phyloP scores from a whole-genome alignment of 495 filamentous ascomycete species.

The Patellaria atrata region DNA sequence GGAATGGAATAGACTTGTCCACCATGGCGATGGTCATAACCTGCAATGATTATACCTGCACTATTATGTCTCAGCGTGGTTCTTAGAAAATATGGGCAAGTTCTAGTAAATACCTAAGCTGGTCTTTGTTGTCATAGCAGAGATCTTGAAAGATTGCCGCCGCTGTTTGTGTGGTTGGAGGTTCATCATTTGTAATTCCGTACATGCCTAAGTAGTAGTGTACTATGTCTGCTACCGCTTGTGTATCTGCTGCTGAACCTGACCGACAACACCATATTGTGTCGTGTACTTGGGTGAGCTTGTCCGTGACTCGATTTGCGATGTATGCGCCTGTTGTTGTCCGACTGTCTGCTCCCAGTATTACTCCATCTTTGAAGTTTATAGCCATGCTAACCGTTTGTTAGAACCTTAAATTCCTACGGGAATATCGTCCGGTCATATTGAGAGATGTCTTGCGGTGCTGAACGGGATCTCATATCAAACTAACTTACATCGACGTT shows the following conservation, averaged over 20 bases:
- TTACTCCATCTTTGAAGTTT: constrained; percentile 94
- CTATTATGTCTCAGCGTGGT: too few relatives aligned
- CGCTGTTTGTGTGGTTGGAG: constrained; percentile 85
- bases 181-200: constrained; percentile 68
- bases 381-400: constrained; percentile 56
- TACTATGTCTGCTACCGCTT: constrained; percentile 95
- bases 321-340: constrained; percentile 99
- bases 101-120: constrained; percentile 64
- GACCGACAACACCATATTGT: constrained; percentile 99
- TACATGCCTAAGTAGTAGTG: constrained; percentile 92
- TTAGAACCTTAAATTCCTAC: too few relatives aligned
- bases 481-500: constrained; percentile 92
- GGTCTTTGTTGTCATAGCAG: constrained; percentile 94
- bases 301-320: constrained; percentile 97
- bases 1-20: constrained; percentile 97
- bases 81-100: too few relatives aligned
- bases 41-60: constrained; percentile 94
- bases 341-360: constrained; percentile 90
- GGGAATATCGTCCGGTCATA: too few relatives aligned
- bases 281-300: constrained; percentile 95
- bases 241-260: constrained; percentile 92
- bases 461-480: too few relatives aligned
- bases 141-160: constrained; percentile 93
- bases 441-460: too few relatives aligned
- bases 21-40: constrained; percentile 83